phyloP scores from a whole-genome alignment of 805 yeast genomes.

The Spathaspora sp. region DNA sequence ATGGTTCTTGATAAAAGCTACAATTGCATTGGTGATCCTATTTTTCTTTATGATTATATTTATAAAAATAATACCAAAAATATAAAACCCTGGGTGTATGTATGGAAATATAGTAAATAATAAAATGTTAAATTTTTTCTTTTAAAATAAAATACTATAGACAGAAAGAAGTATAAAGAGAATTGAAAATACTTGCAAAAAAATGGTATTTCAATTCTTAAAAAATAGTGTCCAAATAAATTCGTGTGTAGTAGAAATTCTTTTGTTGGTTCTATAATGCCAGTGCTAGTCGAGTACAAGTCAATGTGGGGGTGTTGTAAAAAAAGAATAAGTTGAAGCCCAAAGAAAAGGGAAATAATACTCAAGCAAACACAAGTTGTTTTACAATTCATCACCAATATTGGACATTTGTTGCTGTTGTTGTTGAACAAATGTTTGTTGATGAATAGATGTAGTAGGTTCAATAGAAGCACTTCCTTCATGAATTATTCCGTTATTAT shows the following conservation, averaged over 20 bases:
- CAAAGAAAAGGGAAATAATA: neutral
- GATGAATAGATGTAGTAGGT: neutral
- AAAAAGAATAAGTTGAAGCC: too few relatives aligned
- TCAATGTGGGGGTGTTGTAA: too few relatives aligned
- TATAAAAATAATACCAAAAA: slow-evolving; percentile 33
- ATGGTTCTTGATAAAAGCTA: slow-evolving; percentile 32
- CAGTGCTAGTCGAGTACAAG: neutral
- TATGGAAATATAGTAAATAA: neutral
- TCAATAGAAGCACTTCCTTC: neutral
- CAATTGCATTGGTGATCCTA: slow-evolving; percentile 20
- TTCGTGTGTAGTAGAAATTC: neutral
- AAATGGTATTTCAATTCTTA: neutral
- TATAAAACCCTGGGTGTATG: slow-evolving; percentile 14
- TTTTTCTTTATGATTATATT: slow-evolving; percentile 31
- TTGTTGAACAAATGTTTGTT: slow-evolving; percentile 3
- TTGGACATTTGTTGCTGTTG: neutral
- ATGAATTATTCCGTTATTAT: neutral
- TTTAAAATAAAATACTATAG: neutral
- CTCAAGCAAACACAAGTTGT: neutral
- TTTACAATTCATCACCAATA: neutral
- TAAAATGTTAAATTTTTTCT: neutral
- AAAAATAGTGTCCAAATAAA: neutral
- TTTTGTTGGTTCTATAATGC: neutral
- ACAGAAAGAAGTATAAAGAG: neutral
- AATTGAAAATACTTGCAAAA: neutral